Percentiles rank a stretch among this genome's conserved stretches.
Evolutionary conservation across 2,329 filamentous ascomycete species (phyloP).

Genomic region (Zymoseptoria crescenta): DNA sequence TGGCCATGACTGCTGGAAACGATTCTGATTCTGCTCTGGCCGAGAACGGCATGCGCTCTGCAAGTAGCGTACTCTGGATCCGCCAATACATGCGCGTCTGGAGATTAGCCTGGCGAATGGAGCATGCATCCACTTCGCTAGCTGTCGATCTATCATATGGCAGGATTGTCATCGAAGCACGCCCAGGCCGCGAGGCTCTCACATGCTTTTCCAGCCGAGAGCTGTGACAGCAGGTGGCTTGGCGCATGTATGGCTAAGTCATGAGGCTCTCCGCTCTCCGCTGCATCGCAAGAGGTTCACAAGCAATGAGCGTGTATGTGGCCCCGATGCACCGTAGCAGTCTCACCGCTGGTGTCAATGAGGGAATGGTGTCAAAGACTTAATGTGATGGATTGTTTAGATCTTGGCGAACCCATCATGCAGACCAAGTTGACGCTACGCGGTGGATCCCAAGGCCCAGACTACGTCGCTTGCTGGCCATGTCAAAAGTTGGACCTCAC

Average conservation of each 20-base stretch:
- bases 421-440: background rate
- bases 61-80: background rate
- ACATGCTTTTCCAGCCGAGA: slow-evolving; percentile 3
- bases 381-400: no score
- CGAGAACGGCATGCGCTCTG: slow-evolving; percentile 4
- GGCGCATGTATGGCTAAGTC: background rate
- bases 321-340: no score
- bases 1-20: background rate
- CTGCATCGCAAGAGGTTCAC: background rate
- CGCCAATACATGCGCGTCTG: background rate
- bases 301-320: no score
- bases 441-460: background rate
- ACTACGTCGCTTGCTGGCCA: background rate
- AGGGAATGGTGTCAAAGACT: no score
- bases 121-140: background rate
- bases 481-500: background rate
- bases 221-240: background rate
- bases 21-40: background rate
- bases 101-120: background rate
- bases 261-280: background rate
- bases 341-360: no score
- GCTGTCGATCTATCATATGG: slow-evolving; percentile 3
- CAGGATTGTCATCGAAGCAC: background rate
- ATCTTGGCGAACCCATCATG: background rate
- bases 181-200: background rate